A percentile compares a stretch with the other conserved stretches of the same genome.
These are phyloP conservation scores for Elsinoe perseae DNA, from an alignment of 2,329 filamentous ascomycete species.

Conservation along the genomic window DNA sequence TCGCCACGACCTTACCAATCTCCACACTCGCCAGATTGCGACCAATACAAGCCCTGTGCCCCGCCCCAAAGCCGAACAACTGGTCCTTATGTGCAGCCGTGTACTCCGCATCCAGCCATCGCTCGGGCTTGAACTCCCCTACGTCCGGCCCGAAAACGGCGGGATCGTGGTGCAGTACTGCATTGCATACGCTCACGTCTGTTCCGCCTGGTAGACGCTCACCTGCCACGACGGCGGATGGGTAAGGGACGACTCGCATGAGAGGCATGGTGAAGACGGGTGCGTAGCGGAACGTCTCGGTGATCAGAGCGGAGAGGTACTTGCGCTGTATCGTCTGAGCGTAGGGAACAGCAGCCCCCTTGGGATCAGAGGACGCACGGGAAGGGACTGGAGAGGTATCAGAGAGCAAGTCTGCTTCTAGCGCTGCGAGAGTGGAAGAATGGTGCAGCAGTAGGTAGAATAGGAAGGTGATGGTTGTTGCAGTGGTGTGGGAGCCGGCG, in stretches of 20 bases:
- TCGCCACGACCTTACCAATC: conserved; percentile 21
- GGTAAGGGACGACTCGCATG: not conserved
- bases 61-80: conserved; percentile 4
- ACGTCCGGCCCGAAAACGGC: conserved; percentile 24
- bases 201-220: conserved; percentile 21
- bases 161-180: conserved; percentile 18
- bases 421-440: conserved; percentile 12
- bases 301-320: conserved; percentile 2
- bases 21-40: conserved; percentile 37
- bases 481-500: conserved; percentile 31
- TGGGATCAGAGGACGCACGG: not conserved
- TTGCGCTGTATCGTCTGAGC: not conserved
- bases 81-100: not conserved
- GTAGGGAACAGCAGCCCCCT: not conserved
- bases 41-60: conserved; percentile 36
- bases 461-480: conserved; percentile 24
- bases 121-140: conserved; percentile 21
- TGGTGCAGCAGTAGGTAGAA: conserved; percentile 28
- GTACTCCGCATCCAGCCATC: conserved; percentile 29
- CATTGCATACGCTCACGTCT: conserved; percentile 17
- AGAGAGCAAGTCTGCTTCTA: not conserved
- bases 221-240: not conserved
- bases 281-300: not conserved
- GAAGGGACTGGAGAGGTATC: not conserved
- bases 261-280: conserved; percentile 12